These are phyloP conservation scores for Lactarius sanguifluus DNA, from an alignment of 768 basidiomycete species.

Conservation along the genomic window DNA sequence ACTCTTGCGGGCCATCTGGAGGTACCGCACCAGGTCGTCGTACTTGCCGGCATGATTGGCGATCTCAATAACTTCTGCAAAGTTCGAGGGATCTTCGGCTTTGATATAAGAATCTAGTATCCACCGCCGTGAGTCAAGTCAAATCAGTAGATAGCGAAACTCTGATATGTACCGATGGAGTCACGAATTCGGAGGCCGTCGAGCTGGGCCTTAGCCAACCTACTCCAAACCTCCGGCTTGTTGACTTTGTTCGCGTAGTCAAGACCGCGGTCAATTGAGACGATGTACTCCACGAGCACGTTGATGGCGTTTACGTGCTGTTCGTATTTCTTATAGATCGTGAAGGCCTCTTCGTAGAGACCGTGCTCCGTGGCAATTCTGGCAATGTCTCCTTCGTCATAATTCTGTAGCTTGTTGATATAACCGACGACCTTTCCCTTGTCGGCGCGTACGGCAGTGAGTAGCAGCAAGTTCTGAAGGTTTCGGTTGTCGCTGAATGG, in stretches of 20 bases:
- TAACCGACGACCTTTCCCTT: conserved; percentile 98
- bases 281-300: conserved; percentile 97
- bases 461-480: conserved; percentile 89
- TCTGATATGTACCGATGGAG: conserved; percentile 69
- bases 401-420: conserved; percentile 96
- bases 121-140: neutral
- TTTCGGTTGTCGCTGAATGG: conserved; percentile 98
- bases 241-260: conserved; percentile 97
- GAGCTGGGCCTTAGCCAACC: conserved; percentile 97
- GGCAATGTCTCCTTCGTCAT: conserved; percentile 92
- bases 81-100: conserved; percentile 93
- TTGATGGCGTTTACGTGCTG: conserved; percentile 96
- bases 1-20: conserved; percentile 98
- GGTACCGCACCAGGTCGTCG: conserved; percentile 91
- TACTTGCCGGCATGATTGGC: conserved; percentile 90
- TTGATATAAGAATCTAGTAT: conserved; percentile 91
- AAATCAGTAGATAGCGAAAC: conserved; percentile 15
- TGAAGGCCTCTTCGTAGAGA: conserved; percentile 93
- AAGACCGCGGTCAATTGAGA: conserved; percentile 93
- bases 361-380: conserved; percentile 96
- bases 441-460: conserved; percentile 96
- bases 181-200: conserved; percentile 98
- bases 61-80: conserved; percentile 93
- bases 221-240: conserved; percentile 94
- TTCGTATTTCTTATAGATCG: conserved; percentile 97